Evolutionary conservation across 2,329 filamentous ascomycete species (phyloP).

Genomic region (Phialophora verrucosa): DNA sequence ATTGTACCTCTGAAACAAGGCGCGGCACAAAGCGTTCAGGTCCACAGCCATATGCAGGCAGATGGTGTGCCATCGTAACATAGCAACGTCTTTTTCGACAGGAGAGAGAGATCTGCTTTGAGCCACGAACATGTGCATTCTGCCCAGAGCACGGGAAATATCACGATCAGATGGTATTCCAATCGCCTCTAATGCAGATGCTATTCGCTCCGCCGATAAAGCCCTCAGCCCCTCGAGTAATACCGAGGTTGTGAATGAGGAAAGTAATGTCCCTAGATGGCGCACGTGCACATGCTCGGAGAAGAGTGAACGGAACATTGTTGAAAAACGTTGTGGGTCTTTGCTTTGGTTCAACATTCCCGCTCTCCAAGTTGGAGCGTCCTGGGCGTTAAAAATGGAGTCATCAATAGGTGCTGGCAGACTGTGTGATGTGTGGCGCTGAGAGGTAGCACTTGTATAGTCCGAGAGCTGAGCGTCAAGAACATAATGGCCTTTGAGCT

Average conservation of each 20-base stretch:
- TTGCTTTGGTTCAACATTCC: conserved; percentile 35
- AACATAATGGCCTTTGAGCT: conserved; percentile 50
- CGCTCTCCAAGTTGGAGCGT: conserved; percentile 38
- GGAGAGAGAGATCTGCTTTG: conserved; percentile 46
- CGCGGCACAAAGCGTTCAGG: conserved; percentile 48
- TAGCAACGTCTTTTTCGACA: conserved; percentile 47
- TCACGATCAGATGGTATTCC: conserved; percentile 50
- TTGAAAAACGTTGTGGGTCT: conserved; percentile 1
- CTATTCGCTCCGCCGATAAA: conserved; percentile 48
- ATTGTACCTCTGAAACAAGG: conserved; percentile 48
- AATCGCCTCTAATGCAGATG: conserved; percentile 46
- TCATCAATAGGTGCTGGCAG: conserved; percentile 49
- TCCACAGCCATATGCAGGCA: conserved; percentile 52
- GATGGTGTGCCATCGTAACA: conserved; percentile 54
- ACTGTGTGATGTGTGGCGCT: conserved; percentile 52
- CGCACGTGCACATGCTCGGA: conserved; percentile 45
- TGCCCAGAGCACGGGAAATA: conserved; percentile 47
- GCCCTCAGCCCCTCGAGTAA: conserved; percentile 54
- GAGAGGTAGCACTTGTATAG: conserved; percentile 51
- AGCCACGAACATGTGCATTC: conserved; percentile 48
- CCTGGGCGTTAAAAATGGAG: conserved; percentile 49
- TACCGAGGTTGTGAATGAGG: conserved; percentile 20
- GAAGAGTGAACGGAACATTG: conserved; percentile 50
- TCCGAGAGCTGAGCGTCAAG: conserved; percentile 53
- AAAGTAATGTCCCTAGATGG: conserved; percentile 16